These are phyloP conservation scores for Ganoderma lingzhi DNA, from an alignment of 1,284 basidiomycete genomes.

Conservation along the genomic window DNA sequence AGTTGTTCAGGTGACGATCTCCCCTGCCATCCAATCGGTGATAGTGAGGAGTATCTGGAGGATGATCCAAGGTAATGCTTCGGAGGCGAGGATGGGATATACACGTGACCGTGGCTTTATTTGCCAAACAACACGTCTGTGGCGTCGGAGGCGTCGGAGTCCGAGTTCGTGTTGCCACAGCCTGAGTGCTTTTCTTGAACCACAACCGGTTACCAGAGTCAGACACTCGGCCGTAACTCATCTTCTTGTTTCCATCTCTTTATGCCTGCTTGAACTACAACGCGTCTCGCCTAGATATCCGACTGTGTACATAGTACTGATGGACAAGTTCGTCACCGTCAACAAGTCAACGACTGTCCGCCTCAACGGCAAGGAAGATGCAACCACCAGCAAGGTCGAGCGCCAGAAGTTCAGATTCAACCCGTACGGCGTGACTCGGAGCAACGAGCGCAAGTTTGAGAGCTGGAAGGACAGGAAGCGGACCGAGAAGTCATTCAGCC, in stretches of 20 bases:
- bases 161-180: not conserved
- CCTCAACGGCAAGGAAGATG: constrained; percentile 28
- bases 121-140: constrained; percentile 40
- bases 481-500: constrained; percentile 37
- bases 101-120: constrained; percentile 32
- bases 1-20: constrained; percentile 24
- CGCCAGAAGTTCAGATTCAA: constrained; percentile 41
- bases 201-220: constrained; percentile 3
- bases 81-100: constrained; percentile 28
- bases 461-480: constrained; percentile 42
- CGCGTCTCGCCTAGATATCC: constrained; percentile 3
- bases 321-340: constrained; percentile 53
- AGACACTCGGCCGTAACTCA: constrained; percentile 11
- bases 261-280: constrained; percentile 5
- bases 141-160: constrained; percentile 24
- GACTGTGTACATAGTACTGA: constrained; percentile 31
- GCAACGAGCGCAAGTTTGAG: constrained; percentile 38
- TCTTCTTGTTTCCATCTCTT: constrained; percentile 14
- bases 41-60: constrained; percentile 21
- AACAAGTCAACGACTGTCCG: constrained; percentile 40
- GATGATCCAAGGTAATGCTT: constrained; percentile 42
- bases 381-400: constrained; percentile 33
- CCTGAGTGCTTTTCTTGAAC: constrained; percentile 9
- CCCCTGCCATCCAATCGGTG: constrained; percentile 14
- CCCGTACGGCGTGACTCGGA: constrained; percentile 41